Evolutionary conservation across 371 early-diverging fungal genomes (phyloP), one percentile per base, ranked within the genome.

Genomic region (Actinomortierella ambigua): DNA sequence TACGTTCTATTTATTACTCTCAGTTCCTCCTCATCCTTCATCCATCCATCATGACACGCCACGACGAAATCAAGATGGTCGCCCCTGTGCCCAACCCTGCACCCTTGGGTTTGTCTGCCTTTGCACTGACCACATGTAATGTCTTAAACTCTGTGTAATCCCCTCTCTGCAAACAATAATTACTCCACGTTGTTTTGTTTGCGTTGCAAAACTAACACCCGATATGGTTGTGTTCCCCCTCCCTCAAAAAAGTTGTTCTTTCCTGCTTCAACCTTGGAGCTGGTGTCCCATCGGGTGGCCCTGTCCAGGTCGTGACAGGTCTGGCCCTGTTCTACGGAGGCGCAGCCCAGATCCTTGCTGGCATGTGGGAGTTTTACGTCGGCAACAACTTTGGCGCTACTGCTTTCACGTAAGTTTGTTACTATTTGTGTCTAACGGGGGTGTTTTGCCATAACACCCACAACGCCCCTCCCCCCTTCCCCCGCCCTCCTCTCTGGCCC

Each of bases 361-460:
- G 93, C 49, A 90, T 93, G 90, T 90, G 89, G 90, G 91, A 92
- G 77, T 91, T 90, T 81, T 81, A 79, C 49, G 78, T 81, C 22
- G 86, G 88, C 59, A 91, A 90, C 69, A 90, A 90, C 29, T 91
- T 93, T 80, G 93, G 92, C 64, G 93, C 90, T 50, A 92, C 93
- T 23, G 92, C 90, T 5, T 93, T 93, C 81, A 62, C 62, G 71
- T 71, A 71, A 62, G 77, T 59, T 41, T 40, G 7, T 34, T 4
- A 4, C 34, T 34, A 6, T 11, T 11, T 34, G 4, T 34, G 4
- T 34, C 11, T 34, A n/a, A n/a, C n/a, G n/a, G n/a, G n/a, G n/a
- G n/a, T 34, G 34, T 34, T 34, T 34, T 34, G 4, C 34, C 11
- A 11, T 34, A 34, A 34, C 34, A 4, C 11, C 11, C 7, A 34